Base-by-base conservation (phyloP, 805 yeast genomes). In the Lachancea nothofagi region DNA sequence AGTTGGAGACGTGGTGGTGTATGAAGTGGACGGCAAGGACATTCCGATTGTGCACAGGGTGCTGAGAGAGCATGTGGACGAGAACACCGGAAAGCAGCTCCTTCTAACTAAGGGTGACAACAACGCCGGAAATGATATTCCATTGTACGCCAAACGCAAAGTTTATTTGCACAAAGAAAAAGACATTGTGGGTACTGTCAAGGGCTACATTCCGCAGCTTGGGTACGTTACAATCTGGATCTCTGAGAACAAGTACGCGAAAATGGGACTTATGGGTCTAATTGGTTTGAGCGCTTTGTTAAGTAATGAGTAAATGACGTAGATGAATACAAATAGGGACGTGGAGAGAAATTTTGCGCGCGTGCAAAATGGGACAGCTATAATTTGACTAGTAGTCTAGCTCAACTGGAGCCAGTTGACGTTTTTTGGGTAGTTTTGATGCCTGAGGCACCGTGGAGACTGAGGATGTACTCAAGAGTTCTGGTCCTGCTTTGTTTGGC, bases 21-120 rank as follows among this genome's bases (percentile, higher is more conserved):
- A 93, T 58, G 88, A 93, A 52, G 75, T 88, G 13, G 72, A 73
- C 36, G 83, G 80, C 4, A 78, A 85, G 56, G 68, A 76, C 14
- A 89, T 93, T 29, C 98, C 98, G n/a, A 93, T 93, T 57, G 98
- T 93, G 24, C 98, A 93, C 59, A 75, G 98, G 52, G 96, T 93
- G 0, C 61, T 93, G 56, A 75, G 96, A 54, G 90, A 86, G 50
- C 97, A 93, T 57, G 22, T 24, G 13, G 40, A 36, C 22, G 57
- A 53, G 35, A 50, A 46, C 6, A 46, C 46, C 7, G 49, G 54
- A 19, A 65, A 78, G 56, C 96, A 89, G 62, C 67, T 80, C 36
- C 62, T 93, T 36, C 71, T 93, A 44, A 93, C 98, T 1, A 93
- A 93, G 62, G 98, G 98, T 61, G 98, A 93, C 62, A 93, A 93